Base-by-base conservation (phyloP, 2,329 filamentous ascomycete species). In the Tolypocladium guangdongense region DNA sequence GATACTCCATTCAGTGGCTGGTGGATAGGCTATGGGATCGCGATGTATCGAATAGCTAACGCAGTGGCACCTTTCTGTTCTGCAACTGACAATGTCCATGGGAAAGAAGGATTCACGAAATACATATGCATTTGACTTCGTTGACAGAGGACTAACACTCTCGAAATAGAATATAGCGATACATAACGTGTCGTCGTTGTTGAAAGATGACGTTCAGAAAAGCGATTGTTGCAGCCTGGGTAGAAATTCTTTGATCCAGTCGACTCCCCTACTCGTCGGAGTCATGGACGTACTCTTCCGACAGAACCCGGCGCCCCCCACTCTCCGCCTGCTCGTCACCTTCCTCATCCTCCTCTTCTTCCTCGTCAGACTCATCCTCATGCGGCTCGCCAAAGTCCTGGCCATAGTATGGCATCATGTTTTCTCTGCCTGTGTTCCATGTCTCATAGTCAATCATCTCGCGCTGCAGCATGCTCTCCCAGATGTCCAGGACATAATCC, bases 1-100 rank as follows among this genome's bases (percentile, higher is more conserved):
- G 22, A 38, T 39, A 54, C 22, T 38, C 38, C n/a, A 51, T 54
- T 22, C 37, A 38, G 24, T 54, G 48, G 49, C 47, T 47, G 49
- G 49, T 54, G 24, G 52, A 54, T 38, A 39, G 52, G 41, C 32
- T 54, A 16, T 51, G 49, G 49, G 52, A 54, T 51, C 38, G 52
- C 16, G 33, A 49, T 32, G 12, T 36, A 16, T 8, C 20, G 2
- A 49, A 49, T 36, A 22, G 47, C 47, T 49, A 38, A 22, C 14
- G 7, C n/a, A 14, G 4, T 32, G 32, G 32, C 18, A 36, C 18
- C n/a, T 49, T 12, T 6, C 20, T 32, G 24, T 10, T 24, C 11
- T 27, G 20, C 7, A 47, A 30, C n/a, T n/a, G n/a, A n/a, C n/a
- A n/a, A n/a, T n/a, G n/a, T n/a, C n/a, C n/a, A n/a, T n/a, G n/a